Conservation (phyloP, 1,139 yeast species). For the Candida neerlandica region DNA sequence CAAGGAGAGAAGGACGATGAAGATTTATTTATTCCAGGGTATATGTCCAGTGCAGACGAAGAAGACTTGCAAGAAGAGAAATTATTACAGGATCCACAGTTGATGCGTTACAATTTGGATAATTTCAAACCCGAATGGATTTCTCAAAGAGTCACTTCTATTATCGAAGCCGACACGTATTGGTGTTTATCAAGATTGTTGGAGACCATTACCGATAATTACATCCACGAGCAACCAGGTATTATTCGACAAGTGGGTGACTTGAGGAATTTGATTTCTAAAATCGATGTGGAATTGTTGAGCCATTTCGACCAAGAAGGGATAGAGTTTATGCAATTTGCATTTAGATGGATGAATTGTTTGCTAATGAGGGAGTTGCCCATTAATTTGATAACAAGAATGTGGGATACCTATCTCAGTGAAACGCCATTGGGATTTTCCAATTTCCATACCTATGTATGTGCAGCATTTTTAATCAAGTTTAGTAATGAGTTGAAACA, state of each 20-base stretch:
- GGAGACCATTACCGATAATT: slow-evolving; percentile 94
- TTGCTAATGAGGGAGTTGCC: slow-evolving; percentile 90
- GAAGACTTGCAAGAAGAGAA: slow-evolving; percentile 29
- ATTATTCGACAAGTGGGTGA: slow-evolving; percentile 88
- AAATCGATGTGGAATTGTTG: slow-evolving; percentile 76
- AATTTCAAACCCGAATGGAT: slow-evolving; percentile 65
- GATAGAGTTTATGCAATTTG: slow-evolving; percentile 89
- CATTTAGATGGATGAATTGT: slow-evolving; percentile 99
- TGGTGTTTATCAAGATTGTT: slow-evolving; percentile 92
- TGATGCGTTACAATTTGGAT: slow-evolving; percentile 30
- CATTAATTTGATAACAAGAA: slow-evolving; percentile 75
- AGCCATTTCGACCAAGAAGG: slow-evolving; percentile 78
- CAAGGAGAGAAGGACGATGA: slow-evolving; percentile 23
- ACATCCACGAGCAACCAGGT: slow-evolving; percentile 98
- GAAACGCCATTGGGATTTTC: slow-evolving; percentile 89
- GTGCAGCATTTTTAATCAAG: slow-evolving; percentile 94
- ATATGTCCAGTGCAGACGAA: slow-evolving; percentile 26
- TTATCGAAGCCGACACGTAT: slow-evolving; percentile 89
- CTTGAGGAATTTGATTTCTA: slow-evolving; percentile 70
- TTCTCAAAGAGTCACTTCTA: slow-evolving; percentile 46
- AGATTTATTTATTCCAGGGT: slow-evolving; percentile 39
- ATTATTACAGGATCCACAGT: slow-evolving; percentile 30
- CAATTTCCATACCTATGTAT: slow-evolving; percentile 92
- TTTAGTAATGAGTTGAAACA: slow-evolving; percentile 76
- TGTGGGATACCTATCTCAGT: slow-evolving; percentile 97